Evolutionary conservation across 441 rosid species (phyloP).

Genomic region (Populus trichocarpa): DNA sequence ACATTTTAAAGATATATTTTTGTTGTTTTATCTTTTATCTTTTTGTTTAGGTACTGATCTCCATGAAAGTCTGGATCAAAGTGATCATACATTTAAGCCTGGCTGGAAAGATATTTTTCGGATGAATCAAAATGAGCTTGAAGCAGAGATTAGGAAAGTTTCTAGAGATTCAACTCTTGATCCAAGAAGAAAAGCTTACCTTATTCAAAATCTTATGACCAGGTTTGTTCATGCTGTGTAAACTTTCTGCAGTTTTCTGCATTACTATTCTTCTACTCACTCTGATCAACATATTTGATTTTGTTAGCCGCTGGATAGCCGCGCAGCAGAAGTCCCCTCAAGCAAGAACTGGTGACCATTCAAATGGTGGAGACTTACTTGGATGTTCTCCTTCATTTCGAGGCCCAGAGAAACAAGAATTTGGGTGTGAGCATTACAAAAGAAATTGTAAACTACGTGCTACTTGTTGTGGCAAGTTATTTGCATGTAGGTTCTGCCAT

Average conservation of each 20-base stretch:
- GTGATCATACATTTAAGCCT: slow-evolving; percentile 85
- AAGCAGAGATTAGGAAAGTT: slow-evolving; percentile 76
- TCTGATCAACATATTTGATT: slow-evolving; percentile 17
- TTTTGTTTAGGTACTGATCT: slow-evolving; percentile 41
- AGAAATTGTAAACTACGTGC: slow-evolving; percentile 92
- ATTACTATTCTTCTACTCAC: slow-evolving; percentile 3
- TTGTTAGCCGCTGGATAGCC: slow-evolving; percentile 85
- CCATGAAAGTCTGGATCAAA: slow-evolving; percentile 60
- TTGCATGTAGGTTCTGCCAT: slow-evolving; percentile 88
- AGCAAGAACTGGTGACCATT: slow-evolving; percentile 39
- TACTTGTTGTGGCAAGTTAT: slow-evolving; percentile 84
- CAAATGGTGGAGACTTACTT: slow-evolving; percentile 47
- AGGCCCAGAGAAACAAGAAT: slow-evolving; percentile 57
- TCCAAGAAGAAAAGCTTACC: slow-evolving; percentile 80
- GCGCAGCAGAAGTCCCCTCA: slow-evolving; percentile 69
- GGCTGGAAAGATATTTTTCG: slow-evolving; percentile 99
- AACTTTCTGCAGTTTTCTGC: background rate
- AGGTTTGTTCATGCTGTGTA: slow-evolving; percentile 35
- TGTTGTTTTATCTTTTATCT: slow-evolving; percentile 8
- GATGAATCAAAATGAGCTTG: slow-evolving; percentile 92
- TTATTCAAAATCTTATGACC: slow-evolving; percentile 77
- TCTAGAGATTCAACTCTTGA: slow-evolving; percentile 76
- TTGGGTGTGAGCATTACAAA: slow-evolving; percentile 94
- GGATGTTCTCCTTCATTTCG: slow-evolving; percentile 70
- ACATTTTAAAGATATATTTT: slow-evolving; percentile 5